A percentile compares a stretch with the other conserved stretches of the same genome.
Conservation (phyloP, 805 yeast species). For the Saccharomycopsis microspora region DNA sequence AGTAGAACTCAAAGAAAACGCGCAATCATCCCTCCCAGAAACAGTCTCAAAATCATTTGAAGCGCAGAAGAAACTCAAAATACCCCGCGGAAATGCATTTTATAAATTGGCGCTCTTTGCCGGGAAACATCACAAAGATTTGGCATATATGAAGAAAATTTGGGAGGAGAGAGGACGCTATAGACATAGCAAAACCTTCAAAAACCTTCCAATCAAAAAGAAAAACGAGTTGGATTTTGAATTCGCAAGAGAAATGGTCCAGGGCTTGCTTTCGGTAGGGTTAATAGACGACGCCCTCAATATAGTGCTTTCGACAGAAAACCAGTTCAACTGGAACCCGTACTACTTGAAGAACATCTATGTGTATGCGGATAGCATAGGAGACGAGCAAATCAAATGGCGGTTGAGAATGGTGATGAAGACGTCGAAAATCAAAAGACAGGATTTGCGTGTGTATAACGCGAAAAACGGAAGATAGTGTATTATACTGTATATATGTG, state of each 20-base stretch:
- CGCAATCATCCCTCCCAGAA: background rate
- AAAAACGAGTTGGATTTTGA: slow-evolving; percentile 43
- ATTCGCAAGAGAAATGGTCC: slow-evolving; percentile 66
- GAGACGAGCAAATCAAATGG: slow-evolving; percentile 9
- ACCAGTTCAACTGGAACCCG: slow-evolving; percentile 60
- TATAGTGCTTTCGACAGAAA: slow-evolving; percentile 53
- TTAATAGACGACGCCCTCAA: slow-evolving; percentile 59
- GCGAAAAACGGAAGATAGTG: slow-evolving; percentile 1
- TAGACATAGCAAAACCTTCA: slow-evolving; percentile 45
- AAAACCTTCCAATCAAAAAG: slow-evolving; percentile 22
- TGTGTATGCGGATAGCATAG: slow-evolving; percentile 12
- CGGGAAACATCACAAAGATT: slow-evolving; percentile 43
- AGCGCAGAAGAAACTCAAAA: slow-evolving; percentile 9
- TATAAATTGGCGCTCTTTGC: slow-evolving; percentile 59
- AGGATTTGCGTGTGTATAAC: background rate
- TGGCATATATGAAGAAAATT: slow-evolving; percentile 47
- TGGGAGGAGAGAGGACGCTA: slow-evolving; percentile 77
- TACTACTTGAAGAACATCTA: slow-evolving; percentile 14
- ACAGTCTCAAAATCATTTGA: background rate
- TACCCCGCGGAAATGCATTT: slow-evolving; percentile 34
- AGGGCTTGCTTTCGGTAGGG: slow-evolving; percentile 42
- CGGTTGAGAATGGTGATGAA: slow-evolving; percentile 6
- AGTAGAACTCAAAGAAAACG: too few species aligned
- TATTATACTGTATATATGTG: background rate
- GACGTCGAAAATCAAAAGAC: background rate